Conservation (phyloP, 495 filamentous ascomycete species). For the Aspergillus coremiiformis region DNA sequence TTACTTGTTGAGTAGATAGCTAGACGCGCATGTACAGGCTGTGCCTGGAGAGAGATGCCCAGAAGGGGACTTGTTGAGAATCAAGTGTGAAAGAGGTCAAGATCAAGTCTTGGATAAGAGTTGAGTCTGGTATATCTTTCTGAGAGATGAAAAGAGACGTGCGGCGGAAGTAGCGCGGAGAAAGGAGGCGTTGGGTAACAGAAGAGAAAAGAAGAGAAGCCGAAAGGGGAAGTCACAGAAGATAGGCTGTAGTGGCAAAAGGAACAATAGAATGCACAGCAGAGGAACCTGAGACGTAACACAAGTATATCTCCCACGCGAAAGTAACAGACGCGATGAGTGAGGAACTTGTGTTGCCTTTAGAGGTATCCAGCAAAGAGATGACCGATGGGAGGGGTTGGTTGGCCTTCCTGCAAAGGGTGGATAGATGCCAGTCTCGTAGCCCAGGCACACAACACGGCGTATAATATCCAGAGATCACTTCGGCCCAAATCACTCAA, state of each 20-base stretch:
- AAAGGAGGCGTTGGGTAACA: neutral
- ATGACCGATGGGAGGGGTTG: neutral
- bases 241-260: neutral
- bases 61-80: neutral
- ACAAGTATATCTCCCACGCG: neutral
- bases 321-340: neutral
- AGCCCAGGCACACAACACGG: neutral
- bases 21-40: neutral
- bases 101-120: neutral
- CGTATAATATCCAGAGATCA: neutral
- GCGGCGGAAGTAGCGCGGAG: slow-evolving; percentile 1
- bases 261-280: neutral
- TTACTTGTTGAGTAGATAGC: neutral
- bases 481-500: neutral
- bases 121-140: neutral
- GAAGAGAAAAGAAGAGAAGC: neutral
- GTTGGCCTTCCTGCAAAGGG: neutral
- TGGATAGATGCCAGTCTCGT: neutral
- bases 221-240: neutral
- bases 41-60: neutral
- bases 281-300: neutral
- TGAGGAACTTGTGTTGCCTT: neutral
- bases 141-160: slow-evolving; percentile 3
- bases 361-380: neutral
- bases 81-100: neutral